These are phyloP conservation scores for Claviceps spartinae DNA, from an alignment of 2,329 filamentous ascomycete species.

Conservation along the genomic window DNA sequence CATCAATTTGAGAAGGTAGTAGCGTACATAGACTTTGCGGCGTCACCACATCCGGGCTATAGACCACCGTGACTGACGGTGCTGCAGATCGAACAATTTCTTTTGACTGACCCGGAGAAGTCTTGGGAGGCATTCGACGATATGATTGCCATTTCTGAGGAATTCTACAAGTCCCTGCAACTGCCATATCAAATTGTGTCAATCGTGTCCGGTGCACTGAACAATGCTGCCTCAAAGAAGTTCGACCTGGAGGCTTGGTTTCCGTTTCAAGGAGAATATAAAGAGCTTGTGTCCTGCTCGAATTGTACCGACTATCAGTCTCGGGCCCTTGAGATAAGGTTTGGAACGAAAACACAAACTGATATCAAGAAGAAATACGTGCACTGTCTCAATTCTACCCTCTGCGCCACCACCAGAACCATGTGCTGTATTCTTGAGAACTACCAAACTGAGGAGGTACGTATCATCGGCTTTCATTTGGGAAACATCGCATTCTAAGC, in stretches of 20 bases:
- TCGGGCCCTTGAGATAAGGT: conserved; percentile 83
- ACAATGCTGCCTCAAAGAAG: conserved; percentile 69
- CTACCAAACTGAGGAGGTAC: conserved; percentile 75
- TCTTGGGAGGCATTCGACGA: conserved; percentile 88
- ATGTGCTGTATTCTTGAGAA: conserved; percentile 94
- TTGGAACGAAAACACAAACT: conserved; percentile 73
- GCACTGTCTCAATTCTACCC: conserved; percentile 79
- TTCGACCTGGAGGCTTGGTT: conserved; percentile 95
- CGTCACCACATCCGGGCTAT: background rate
- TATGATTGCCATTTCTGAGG: conserved; percentile 84
- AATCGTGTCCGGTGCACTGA: conserved; percentile 92
- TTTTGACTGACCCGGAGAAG: conserved; percentile 72
- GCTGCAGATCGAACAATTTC: conserved; percentile 55
- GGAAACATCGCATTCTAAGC: background rate
- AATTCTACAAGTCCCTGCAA: conserved; percentile 83
- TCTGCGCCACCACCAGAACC: conserved; percentile 83
- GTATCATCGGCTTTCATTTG: background rate
- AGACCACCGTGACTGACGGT: conserved; percentile 1
- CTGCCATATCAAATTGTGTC: conserved; percentile 85
- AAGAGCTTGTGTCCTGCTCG: conserved; percentile 92
- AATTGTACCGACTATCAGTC: conserved; percentile 99
- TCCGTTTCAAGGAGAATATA: conserved; percentile 93
- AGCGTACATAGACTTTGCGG: background rate
- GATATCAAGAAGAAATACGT: conserved; percentile 83
- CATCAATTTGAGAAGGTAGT: conserved; percentile 89